Evolutionary conservation across 352 stramenopile genomes (phyloP).

Genomic region (Globisporangium lucens): DNA sequence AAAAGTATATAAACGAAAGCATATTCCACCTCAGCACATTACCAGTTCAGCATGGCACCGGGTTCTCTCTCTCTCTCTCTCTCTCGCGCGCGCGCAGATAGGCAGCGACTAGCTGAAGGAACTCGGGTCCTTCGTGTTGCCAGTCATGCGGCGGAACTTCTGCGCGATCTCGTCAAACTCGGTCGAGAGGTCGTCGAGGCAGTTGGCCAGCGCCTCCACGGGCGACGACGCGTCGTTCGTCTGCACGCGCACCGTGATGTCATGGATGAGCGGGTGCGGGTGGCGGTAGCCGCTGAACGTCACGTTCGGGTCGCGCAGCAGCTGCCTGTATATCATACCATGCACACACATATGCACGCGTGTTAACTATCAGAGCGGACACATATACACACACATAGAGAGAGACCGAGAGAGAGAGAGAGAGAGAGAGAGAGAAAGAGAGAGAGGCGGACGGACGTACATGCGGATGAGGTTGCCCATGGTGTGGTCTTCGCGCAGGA

Average conservation of each 20-base stretch:
- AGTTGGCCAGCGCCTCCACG: slow-evolving; percentile 78
- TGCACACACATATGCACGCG: neutral
- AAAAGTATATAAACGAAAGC: slow-evolving; percentile 8
- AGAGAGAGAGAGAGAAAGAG: neutral
- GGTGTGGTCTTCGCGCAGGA: slow-evolving; percentile 99
- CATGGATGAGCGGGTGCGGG: slow-evolving; percentile 95
- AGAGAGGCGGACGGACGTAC: slow-evolving; percentile 45
- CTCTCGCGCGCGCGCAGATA: neutral
- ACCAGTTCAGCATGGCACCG: neutral
- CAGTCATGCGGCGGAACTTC: slow-evolving; percentile 77
- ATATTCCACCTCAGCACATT: neutral
- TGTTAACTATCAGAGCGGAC: neutral
- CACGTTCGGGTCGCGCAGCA: slow-evolving; percentile 84
- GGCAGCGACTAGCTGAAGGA: slow-evolving; percentile 61
- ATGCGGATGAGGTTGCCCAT: slow-evolving; percentile 97
- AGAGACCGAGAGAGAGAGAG: neutral
- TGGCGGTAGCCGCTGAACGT: slow-evolving; percentile 95
- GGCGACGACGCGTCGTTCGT: slow-evolving; percentile 84
- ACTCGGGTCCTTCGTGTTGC: slow-evolving; percentile 82
- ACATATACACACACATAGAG: neutral
- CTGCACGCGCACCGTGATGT: slow-evolving; percentile 94
- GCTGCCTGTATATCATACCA: slow-evolving; percentile 50
- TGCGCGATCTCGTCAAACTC: slow-evolving; percentile 86
- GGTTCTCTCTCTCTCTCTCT: neutral
- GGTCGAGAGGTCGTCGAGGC: slow-evolving; percentile 81